phyloP scores from a whole-genome alignment of 768 basidiomycete genomes.

The Albatrellus ellisii region DNA sequence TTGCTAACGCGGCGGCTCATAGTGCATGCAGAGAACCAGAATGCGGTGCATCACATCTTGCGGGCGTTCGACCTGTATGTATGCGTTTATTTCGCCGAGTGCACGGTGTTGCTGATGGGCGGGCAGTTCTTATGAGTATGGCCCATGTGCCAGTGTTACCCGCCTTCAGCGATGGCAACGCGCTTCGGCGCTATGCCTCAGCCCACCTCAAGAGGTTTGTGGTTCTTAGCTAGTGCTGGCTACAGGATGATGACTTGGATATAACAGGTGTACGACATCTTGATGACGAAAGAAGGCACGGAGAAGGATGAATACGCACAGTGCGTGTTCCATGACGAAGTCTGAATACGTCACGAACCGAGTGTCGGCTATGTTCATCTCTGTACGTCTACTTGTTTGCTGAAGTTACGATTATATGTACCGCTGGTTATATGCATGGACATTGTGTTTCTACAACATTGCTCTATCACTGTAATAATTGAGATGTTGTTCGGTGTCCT shows the following conservation, averaged over 20 bases:
- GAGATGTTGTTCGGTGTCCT: no score
- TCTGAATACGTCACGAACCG: conserved; percentile 1
- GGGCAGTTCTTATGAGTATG: conserved; percentile 63
- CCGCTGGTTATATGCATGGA: no score
- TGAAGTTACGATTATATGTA: no score
- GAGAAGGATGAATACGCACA: conserved; percentile 6
- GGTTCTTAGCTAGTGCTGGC: no score
- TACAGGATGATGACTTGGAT: no score
- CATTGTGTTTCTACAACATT: no score
- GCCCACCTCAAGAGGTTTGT: conserved; percentile 70
- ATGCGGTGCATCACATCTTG: conserved; percentile 56
- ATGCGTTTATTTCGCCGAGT: not conserved
- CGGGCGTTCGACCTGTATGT: conserved; percentile 68
- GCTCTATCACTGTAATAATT: no score
- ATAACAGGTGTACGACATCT: conserved; percentile 8
- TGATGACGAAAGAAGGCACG: conserved; percentile 9
- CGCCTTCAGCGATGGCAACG: conserved; percentile 83
- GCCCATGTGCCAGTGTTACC: conserved; percentile 68
- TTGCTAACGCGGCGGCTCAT: not conserved
- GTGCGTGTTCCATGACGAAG: conserved; percentile 10
- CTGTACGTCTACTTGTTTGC: no score
- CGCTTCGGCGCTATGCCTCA: conserved; percentile 61
- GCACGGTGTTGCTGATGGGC: conserved; percentile 3
- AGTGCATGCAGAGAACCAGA: conserved; percentile 59
- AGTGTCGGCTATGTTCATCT: no score